Base-by-base conservation (phyloP, 495 filamentous ascomycete species). In the Neurospora sp. region DNA sequence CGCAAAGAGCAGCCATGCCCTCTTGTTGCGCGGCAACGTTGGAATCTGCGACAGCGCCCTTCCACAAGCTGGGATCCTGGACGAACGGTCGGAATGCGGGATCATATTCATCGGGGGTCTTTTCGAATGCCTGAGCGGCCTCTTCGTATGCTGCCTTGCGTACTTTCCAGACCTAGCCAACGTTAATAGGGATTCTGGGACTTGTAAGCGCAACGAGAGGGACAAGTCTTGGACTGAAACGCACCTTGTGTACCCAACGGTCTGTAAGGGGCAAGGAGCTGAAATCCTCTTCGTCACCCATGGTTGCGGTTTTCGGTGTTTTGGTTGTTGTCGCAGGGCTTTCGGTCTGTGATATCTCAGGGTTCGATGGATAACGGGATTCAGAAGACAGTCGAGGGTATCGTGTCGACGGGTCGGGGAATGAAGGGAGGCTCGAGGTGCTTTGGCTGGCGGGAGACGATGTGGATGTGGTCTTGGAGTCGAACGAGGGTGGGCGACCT, bases 11-110 rank as follows among this genome's bases (percentile, higher is more conserved):
- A 41, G 87, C 90, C 62, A 99, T 88, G 75, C 93, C 96, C 73
- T 99, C 96, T 80, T 95, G 91, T 79, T 99, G 96, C 71, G 96
- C 96, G 10, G 96, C 96, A 71, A 99, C 96, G 79, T 99, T 98
- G 39, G 96, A 98, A 82, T 99, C 96, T 70, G 91, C 90, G 6
- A 94, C 94, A 1, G 94, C 96, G 39, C 90, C 91, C 82, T 97
- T 97, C 95, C 93, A 97, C 75, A 98, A 78, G 39, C 89, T 84
- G 3, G 94, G 87, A 74, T 98, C 95, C 79, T 94, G 90, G 72
- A 94, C 82, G 81, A 98, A 98, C 9, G 93, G 92, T 70, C 88
- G 86, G 74, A 98, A 97, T 9, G 90, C 90, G 11, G 94, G 91
- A 77, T 96, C 91, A 75, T 92, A 88, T 81, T 98, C 96, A 84